Base-by-base conservation (phyloP, 1,284 basidiomycete genomes). In the Takashimella koratensis region DNA sequence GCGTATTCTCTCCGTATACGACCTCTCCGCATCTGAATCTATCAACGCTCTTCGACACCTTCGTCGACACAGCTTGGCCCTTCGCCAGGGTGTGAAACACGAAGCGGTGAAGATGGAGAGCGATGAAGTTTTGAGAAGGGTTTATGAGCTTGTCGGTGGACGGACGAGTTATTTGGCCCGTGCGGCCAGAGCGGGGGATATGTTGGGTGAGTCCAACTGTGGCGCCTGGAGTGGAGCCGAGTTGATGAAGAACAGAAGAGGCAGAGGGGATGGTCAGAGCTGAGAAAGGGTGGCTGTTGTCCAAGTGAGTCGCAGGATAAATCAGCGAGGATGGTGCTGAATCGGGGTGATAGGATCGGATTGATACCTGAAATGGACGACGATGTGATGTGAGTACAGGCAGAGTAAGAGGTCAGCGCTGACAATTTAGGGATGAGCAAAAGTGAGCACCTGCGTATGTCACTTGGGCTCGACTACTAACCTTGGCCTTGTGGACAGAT, bases 241-340 rank as follows among this genome's bases (percentile, higher is more conserved):
- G 22, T 23, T 12, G 44, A 26, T 44, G 13, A 21, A 11, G 16
- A 48, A 26, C 26, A 70, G 75, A 71, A n/a, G 82, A 83, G 73
- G 86, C 87, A 2, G 73, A 81, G 50, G 77, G 83, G 45, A 77
- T 90, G 71, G 77, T 88, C 13, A 64, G 77, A 16, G 79, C 82
- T n/a, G 89, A 91, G 75, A 87, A 87, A 67, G 84, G 81, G 22
- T 90, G 86, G 87, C 75, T 90, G 26, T 75, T 85, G 40, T 86
- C 84, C 63, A 74, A 74, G 71, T 74, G 45, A 48, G 70, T 59
- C 10, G n/a, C n/a, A n/a, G n/a, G n/a, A n/a, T n/a, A n/a, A n/a
- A n/a, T n/a, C n/a, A n/a, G n/a, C n/a, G 19, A 10, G 16, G 19
- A 10, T 39, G 10, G 25, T 45, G 43, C 25, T 21, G 36, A 30